Evolutionary conservation across 768 basidiomycete genomes (phyloP).

Genomic region (Pisolithus tinctorius): DNA sequence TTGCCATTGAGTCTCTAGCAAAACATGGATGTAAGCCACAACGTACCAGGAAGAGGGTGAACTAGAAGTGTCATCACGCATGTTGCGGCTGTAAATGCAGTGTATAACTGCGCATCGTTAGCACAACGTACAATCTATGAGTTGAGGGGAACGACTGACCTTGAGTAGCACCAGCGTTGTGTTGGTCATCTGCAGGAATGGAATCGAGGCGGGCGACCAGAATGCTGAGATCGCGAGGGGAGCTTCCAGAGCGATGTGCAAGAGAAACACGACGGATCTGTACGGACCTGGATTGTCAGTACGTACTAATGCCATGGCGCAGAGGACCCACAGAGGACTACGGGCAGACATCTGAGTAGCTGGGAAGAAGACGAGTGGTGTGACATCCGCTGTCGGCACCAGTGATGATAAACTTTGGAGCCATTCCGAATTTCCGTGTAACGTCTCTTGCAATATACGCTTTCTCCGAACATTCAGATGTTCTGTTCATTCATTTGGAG

Average conservation of each 20-base stretch:
- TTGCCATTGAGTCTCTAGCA: background rate
- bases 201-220: constrained; percentile 52
- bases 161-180: constrained; percentile 72
- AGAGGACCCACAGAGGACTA: constrained; percentile 36
- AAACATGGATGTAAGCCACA: background rate
- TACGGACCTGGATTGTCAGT: too few relatives aligned
- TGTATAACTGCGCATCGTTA: constrained; percentile 48
- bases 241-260: constrained; percentile 74
- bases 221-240: constrained; percentile 76
- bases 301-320: background rate
- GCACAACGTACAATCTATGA: background rate
- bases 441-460: too few relatives aligned
- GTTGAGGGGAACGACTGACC: constrained; percentile 31
- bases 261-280: constrained; percentile 64
- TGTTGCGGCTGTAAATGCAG: constrained; percentile 52
- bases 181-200: constrained; percentile 78
- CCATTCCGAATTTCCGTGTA: too few relatives aligned
- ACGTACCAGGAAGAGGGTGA: constrained; percentile 65
- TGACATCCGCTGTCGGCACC: background rate
- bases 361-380: background rate
- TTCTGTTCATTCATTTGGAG: too few relatives aligned
- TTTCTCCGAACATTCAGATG: too few relatives aligned
- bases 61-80: constrained; percentile 60
- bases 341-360: constrained; percentile 11
- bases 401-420: too few relatives aligned